Evolutionary conservation across 2,329 filamentous ascomycete genomes (phyloP).

Genomic region (Calycina marina): DNA sequence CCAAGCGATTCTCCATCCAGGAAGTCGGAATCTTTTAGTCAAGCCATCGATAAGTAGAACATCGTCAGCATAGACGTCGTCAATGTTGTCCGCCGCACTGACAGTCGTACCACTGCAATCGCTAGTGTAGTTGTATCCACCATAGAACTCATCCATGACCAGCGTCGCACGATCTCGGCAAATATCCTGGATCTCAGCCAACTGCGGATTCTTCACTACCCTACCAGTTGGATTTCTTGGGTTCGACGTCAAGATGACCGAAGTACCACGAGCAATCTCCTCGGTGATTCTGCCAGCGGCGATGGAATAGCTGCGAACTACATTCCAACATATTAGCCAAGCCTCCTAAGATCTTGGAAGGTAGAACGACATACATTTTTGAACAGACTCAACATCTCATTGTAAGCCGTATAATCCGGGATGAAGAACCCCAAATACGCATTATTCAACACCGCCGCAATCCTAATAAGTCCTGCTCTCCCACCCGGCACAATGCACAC

Average conservation of each 20-base stretch:
- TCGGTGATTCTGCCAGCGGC: slow-evolving; percentile 86
- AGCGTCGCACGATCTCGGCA: slow-evolving; percentile 82
- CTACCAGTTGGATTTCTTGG: slow-evolving; percentile 88
- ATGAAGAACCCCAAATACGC: slow-evolving; percentile 90
- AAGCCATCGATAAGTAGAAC: slow-evolving; percentile 91
- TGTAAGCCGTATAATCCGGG: slow-evolving; percentile 92
- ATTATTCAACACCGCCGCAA: slow-evolving; percentile 86
- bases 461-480: slow-evolving; percentile 81
- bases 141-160: slow-evolving; percentile 95
- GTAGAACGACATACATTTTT: slow-evolving; percentile 49
- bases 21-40: slow-evolving; percentile 91
- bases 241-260: slow-evolving; percentile 87
- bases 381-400: slow-evolving; percentile 92
- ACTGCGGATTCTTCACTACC: slow-evolving; percentile 70
- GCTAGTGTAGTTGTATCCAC: slow-evolving; percentile 88
- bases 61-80: slow-evolving; percentile 79
- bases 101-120: slow-evolving; percentile 84
- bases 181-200: slow-evolving; percentile 83
- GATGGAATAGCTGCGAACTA: slow-evolving; percentile 82
- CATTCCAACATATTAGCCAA: slow-evolving; percentile 10
- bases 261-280: slow-evolving; percentile 73
- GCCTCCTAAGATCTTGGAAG: not conserved
- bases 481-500: slow-evolving; percentile 93
- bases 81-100: slow-evolving; percentile 75
- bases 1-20: slow-evolving; percentile 95